Evolutionary conservation across 192 early-diverging fungal genomes (phyloP).

Genomic region (Coemansia sp.): DNA sequence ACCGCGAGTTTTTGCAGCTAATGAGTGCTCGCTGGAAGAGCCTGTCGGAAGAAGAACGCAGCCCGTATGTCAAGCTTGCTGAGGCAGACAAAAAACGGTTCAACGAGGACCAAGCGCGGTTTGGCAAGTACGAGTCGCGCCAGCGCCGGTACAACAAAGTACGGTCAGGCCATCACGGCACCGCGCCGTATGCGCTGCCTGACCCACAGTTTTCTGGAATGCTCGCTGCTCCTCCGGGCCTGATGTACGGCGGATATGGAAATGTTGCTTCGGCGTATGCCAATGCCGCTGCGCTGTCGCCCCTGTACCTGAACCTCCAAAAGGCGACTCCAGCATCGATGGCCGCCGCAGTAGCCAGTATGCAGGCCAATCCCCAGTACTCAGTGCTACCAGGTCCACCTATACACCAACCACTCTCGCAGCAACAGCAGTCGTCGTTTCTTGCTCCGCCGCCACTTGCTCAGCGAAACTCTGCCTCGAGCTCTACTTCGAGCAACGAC

Average conservation of each 20-base stretch:
- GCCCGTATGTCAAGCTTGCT: constrained; percentile 43
- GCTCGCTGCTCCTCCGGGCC: not conserved
- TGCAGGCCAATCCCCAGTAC: constrained; percentile 5
- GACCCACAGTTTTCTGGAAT: not conserved
- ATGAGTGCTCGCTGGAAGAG: constrained; percentile 55
- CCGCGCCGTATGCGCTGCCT: constrained; percentile 8
- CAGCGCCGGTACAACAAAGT: constrained; percentile 49
- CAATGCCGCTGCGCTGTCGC: constrained; percentile 1
- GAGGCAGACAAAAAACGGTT: constrained; percentile 53
- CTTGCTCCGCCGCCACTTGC: constrained; percentile 11
- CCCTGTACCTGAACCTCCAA: constrained; percentile 5
- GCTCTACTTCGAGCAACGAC: constrained; percentile 15
- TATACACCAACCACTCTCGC: not conserved
- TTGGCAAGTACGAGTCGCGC: constrained; percentile 54
- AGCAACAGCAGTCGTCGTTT: constrained; percentile 9
- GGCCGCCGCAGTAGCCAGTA: constrained; percentile 4
- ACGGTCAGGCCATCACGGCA: constrained; percentile 7
- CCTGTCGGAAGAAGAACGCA: constrained; percentile 43
- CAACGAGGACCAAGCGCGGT: constrained; percentile 47
- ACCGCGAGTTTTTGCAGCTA: constrained; percentile 56
- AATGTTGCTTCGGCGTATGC: constrained; percentile 10
- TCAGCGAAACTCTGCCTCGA: constrained; percentile 34
- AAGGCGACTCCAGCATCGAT: constrained; percentile 1
- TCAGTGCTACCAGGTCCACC: not conserved
- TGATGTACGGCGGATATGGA: constrained; percentile 11